These are phyloP conservation scores for Fusarium zealandicum DNA, from an alignment of 2,329 filamentous ascomycete species.

Conservation along the genomic window DNA sequence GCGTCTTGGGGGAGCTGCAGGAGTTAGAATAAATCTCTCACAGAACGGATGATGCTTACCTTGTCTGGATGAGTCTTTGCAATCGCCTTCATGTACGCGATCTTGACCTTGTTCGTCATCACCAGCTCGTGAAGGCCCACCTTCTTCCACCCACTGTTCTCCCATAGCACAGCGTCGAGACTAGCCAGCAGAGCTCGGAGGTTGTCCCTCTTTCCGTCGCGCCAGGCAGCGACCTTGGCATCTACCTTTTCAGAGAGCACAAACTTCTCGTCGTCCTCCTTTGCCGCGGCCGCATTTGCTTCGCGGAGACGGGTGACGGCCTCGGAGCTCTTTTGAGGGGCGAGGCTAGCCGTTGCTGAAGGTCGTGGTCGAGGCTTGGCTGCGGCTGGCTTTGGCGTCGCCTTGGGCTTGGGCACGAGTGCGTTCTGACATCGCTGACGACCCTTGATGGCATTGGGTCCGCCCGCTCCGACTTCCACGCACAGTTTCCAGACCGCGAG, in stretches of 20 bases:
- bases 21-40: slow-evolving; percentile 13
- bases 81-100: slow-evolving; percentile 99
- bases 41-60: slow-evolving; percentile 61
- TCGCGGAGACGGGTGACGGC: slow-evolving; percentile 83
- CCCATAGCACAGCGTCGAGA: slow-evolving; percentile 89
- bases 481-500: slow-evolving; percentile 80
- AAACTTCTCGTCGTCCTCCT: slow-evolving; percentile 91
- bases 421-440: slow-evolving; percentile 90
- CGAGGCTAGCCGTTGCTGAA: slow-evolving; percentile 48
- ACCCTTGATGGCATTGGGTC: slow-evolving; percentile 81
- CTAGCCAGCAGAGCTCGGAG: slow-evolving; percentile 86
- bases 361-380: slow-evolving; percentile 57
- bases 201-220: slow-evolving; percentile 91
- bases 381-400: slow-evolving; percentile 54
- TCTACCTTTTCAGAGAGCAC: slow-evolving; percentile 87
- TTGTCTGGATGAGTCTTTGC: slow-evolving; percentile 98
- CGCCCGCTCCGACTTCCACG: slow-evolving; percentile 86
- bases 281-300: slow-evolving; percentile 85
- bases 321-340: slow-evolving; percentile 65
- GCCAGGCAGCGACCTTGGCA: slow-evolving; percentile 79
- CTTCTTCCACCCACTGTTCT: slow-evolving; percentile 94
- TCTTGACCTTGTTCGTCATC: slow-evolving; percentile 93
- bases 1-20: slow-evolving; percentile 68
- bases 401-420: slow-evolving; percentile 70
- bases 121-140: slow-evolving; percentile 93